Base-by-base conservation (phyloP, 345 rosid genomes). In the Arabidopsis suecica region DNA sequence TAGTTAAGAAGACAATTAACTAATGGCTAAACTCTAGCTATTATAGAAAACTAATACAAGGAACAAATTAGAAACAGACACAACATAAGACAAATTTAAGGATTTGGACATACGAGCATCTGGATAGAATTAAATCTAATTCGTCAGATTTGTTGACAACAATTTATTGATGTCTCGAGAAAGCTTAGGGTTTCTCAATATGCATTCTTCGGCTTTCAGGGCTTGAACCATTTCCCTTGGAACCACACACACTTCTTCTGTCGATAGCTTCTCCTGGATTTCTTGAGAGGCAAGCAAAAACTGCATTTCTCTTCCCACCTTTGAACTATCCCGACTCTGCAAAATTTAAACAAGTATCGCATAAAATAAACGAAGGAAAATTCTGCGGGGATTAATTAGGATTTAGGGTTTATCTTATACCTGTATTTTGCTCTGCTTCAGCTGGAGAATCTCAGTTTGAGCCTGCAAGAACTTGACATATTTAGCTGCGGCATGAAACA, bases 401-500 rank as follows among this genome's bases (percentile, higher is more conserved):
- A 28, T 61, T 7, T 9, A 51, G 22, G 41, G 58, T 42, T 44
- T 32, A 41, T 50, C 4, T 65, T 32, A 18, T 78, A 66, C 77
- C 77, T 60, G 42, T 9, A 32, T 51, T 66, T 55, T 64, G 55
- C 44, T 71, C 22, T 77, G 61, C 16, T 14, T 37, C 70, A 83
- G 65, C 65, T 77, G 78, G 42, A 89, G 91, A 73, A 88, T 51
- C 6, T 55, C 80, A 63, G 81, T 60, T 74, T 94, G 98, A 55
- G 88, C 88, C 69, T 88, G 89, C 82, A 94, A 57, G 71, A 83
- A 90, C 85, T 85, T 88, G 76, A 94, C 88, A 22, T 91, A 90
- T 20, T 86, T 91, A 41, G 74, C 84, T 36, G 97, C 97, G 37
- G 97, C 82, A 22, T 87, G 87, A n/a, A 94, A 78, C 97, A 94